These are phyloP conservation scores for Didymosphaeria variabile DNA, from an alignment of 2,329 filamentous ascomycete genomes.

Conservation along the genomic window DNA sequence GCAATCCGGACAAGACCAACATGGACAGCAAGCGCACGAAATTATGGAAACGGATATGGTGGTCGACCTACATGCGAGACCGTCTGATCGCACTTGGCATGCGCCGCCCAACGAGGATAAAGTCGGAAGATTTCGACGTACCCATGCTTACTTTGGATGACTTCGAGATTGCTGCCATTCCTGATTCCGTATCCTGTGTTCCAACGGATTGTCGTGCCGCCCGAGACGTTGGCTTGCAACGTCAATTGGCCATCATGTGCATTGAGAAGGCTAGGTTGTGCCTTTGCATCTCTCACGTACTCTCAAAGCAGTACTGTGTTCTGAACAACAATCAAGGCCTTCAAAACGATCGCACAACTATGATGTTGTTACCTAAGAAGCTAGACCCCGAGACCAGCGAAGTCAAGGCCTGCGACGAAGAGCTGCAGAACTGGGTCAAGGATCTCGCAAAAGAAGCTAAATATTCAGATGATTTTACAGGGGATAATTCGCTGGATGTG, in stretches of 20 bases:
- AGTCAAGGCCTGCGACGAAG: constrained; percentile 79
- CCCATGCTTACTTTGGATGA: constrained; percentile 86
- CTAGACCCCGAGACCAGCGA: constrained; percentile 81
- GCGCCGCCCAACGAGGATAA: constrained; percentile 90
- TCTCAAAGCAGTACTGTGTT: constrained; percentile 91
- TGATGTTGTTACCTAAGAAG: constrained; percentile 93
- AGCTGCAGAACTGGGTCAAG: constrained; percentile 80
- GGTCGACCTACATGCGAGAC: constrained; percentile 96
- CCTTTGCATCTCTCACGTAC: constrained; percentile 86
- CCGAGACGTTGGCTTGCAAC: constrained; percentile 76
- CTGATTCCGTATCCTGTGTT: constrained; percentile 74
- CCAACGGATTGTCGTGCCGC: constrained; percentile 75
- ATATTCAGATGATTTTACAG: constrained; percentile 69
- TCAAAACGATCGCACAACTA: constrained; percentile 74
- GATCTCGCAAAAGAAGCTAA: constrained; percentile 76
- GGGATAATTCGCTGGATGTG: constrained; percentile 70
- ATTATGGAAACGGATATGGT: constrained; percentile 96
- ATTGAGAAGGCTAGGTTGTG: constrained; percentile 91
- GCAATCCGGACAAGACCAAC: constrained; percentile 80
- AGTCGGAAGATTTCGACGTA: constrained; percentile 92
- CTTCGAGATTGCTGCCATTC: constrained; percentile 78
- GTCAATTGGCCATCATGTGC: constrained; percentile 84
- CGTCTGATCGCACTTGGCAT: constrained; percentile 91
- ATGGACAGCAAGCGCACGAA: constrained; percentile 79
- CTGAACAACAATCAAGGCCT: constrained; percentile 81